Base-by-base conservation (phyloP, 2,329 filamentous ascomycete species). In the Akanthomyces dipterigenus region DNA sequence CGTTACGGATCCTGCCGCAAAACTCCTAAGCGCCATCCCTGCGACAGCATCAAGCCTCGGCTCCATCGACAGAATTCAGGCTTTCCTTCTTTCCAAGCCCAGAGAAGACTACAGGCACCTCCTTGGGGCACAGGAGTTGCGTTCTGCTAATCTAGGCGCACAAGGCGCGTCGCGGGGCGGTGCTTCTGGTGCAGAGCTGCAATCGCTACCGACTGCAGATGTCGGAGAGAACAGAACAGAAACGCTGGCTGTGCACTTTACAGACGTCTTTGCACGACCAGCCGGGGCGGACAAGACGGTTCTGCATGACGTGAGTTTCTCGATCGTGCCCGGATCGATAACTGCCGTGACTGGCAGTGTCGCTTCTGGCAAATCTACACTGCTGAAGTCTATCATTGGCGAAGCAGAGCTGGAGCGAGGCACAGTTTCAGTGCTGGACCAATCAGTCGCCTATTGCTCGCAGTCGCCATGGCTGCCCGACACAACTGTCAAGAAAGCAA, bases 331-430 rank as follows among this genome's bases (percentile, higher is more conserved):
- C 1, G 24, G 66, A 66, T 43, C 42, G 65, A 12, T 54, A 45
- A 61, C 64, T 28, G 64, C 72, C 4, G 26, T 76, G 2, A 63
- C 73, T 6, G 75, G 74, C 0, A 73, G 73, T 0, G 71, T 76
- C 0, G 75, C 73, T 0, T 72, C 67, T 26, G 75, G 75, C 11
- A 77, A 76, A 60, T 71, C 70, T 0, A 72, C 71, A 2, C 61
- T 75, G 1, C 63, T 75, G 36, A 69, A 72, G 36, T 63, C 68
- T 12, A 56, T 76, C 0, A 67, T 74, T 0, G 69, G 71, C 9
- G 71, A 73, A 55, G 62, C 65, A 1, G 53, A 63, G 12, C 40
- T 56, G 1, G 64, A 65, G 26, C 54, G 49, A 11, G 54, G 60
- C 38, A 31, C 38, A 3, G 34, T 58, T 22, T 36, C 40, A 1